Evolutionary conservation across 2,329 filamentous ascomycete genomes (phyloP), one percentile per base, ranked within the genome.

Genomic region (Colletotrichum melonis): DNA sequence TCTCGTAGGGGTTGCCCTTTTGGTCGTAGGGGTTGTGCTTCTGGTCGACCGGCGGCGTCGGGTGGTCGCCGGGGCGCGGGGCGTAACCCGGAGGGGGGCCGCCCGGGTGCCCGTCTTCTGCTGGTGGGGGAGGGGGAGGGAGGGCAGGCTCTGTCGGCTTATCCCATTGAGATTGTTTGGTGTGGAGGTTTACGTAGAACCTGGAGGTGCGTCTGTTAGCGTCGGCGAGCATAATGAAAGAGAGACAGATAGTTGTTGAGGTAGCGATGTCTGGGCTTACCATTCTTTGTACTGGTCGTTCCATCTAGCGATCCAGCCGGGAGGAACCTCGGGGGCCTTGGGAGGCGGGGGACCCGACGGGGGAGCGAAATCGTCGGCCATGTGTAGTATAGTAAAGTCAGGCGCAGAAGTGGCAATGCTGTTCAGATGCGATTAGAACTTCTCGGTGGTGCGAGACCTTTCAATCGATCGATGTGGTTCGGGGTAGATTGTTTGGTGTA

Each of bases 101-200:
- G 5, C 86, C 82, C 14, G 92, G 85, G 7, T 81, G 80, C 16
- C 42, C 42, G 58, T 77, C 79, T 30, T 79, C 76, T 30, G 79
- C 80, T 3, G 87, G 82, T 32, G 86, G 84, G 5, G 66, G 80
- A 46, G 71, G 67, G 78, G 87, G 82, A 19, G 89, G 87, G 76
- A 90, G 89, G 65, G 91, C 91, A 56, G 93, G 92, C 66, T 88
- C 88, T 49, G 91, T 94, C 22, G 95, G 95, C 77, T 91, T 92
- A 5, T 97, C 93, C 95, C 95, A 98, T 88, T 96, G 93, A 5
- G 95, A 97, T 80, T 93, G 89, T 79, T 97, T 97, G 76, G 95
- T 98, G 82, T 92, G 90, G 74, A 93, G 90, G 85, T 98, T 97
- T 74, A 98, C 93, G 85, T 94, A 98, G 89, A 97, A 98, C 92